Evolutionary conservation across 2,329 filamentous ascomycete species (phyloP).

Genomic region (Hypoxylon sp.): DNA sequence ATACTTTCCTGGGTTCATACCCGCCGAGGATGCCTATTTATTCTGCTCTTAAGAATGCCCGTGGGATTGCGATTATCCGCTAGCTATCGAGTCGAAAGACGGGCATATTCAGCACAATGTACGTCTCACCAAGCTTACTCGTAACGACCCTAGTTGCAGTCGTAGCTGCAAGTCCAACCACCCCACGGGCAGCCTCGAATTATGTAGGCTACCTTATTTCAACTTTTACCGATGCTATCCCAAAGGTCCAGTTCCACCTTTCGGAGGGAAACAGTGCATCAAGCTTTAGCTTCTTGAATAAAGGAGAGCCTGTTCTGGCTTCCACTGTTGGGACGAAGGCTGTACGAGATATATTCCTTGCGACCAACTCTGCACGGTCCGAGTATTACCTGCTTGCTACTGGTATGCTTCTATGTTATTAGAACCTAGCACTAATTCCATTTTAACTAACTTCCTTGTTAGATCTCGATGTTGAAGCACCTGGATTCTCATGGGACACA

Average conservation of each 20-base stretch:
- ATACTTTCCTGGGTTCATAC: not conserved
- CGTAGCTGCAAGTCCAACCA: slow-evolving; percentile 29
- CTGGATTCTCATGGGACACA: slow-evolving; percentile 57
- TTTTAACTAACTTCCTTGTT: not conserved
- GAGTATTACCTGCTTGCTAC: slow-evolving; percentile 57
- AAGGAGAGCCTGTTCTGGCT: slow-evolving; percentile 53
- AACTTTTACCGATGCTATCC: slow-evolving; percentile 55
- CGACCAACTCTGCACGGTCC: slow-evolving; percentile 54
- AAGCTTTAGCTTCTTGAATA: slow-evolving; percentile 55
- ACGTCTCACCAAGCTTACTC: slow-evolving; percentile 12
- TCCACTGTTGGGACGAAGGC: slow-evolving; percentile 56
- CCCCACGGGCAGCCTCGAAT: slow-evolving; percentile 33
- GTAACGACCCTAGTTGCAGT: slow-evolving; percentile 28
- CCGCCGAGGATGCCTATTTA: slow-evolving; percentile 8
- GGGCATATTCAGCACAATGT: slow-evolving; percentile 20
- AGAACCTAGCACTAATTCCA: not conserved
- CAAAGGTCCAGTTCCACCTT: slow-evolving; percentile 55
- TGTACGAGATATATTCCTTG: slow-evolving; percentile 56
- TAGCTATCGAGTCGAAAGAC: not conserved
- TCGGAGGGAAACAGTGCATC: slow-evolving; percentile 54
- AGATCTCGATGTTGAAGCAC: slow-evolving; percentile 57
- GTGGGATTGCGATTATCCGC: not conserved
- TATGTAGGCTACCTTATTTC: slow-evolving; percentile 57
- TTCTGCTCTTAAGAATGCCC: not conserved
- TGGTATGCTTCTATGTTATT: slow-evolving; percentile 43